Percentiles rank a stretch among this genome's conserved stretches.
These are phyloP conservation scores for Metarhizium humberi DNA, from an alignment of 2,329 filamentous ascomycete species.

Conservation along the genomic window DNA sequence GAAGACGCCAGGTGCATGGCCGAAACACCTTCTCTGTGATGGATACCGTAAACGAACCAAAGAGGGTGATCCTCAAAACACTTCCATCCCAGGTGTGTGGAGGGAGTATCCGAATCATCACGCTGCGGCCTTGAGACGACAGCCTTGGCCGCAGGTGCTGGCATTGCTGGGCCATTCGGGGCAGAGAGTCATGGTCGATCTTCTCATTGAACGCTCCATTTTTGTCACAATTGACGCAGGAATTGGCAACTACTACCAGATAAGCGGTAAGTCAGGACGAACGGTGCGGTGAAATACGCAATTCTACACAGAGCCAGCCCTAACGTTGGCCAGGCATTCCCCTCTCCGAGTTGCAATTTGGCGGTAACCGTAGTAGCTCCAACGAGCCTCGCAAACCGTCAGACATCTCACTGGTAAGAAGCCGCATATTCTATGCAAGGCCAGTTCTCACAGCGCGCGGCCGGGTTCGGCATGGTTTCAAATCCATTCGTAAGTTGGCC, in stretches of 20 bases:
- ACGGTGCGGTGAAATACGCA: background rate
- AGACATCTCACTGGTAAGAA: constrained; percentile 68
- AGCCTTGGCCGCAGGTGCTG: constrained; percentile 69
- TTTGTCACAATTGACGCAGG: constrained; percentile 55
- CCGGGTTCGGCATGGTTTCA: constrained; percentile 62
- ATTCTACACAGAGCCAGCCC: background rate
- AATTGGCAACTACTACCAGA: constrained; percentile 62
- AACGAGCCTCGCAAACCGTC: constrained; percentile 29
- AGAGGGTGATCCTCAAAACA: constrained; percentile 19
- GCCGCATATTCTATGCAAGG: constrained; percentile 77
- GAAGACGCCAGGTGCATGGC: constrained; percentile 35
- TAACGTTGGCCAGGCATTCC: constrained; percentile 31
- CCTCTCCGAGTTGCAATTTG: constrained; percentile 34
- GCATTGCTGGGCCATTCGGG: constrained; percentile 65
- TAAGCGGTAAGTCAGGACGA: constrained; percentile 52
- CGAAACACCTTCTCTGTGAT: constrained; percentile 72
- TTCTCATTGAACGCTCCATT: constrained; percentile 69
- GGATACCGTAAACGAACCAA: constrained; percentile 54
- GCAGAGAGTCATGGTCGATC: constrained; percentile 66
- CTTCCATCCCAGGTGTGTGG: constrained; percentile 56
- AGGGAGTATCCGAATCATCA: constrained; percentile 59
- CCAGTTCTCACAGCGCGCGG: constrained; percentile 61
- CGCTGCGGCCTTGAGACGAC: constrained; percentile 56
- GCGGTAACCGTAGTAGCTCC: background rate
- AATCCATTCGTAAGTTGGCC: constrained; percentile 63